These are phyloP conservation scores for Podospora pseudoanserina DNA, from an alignment of 495 filamentous ascomycete species.

Conservation along the genomic window DNA sequence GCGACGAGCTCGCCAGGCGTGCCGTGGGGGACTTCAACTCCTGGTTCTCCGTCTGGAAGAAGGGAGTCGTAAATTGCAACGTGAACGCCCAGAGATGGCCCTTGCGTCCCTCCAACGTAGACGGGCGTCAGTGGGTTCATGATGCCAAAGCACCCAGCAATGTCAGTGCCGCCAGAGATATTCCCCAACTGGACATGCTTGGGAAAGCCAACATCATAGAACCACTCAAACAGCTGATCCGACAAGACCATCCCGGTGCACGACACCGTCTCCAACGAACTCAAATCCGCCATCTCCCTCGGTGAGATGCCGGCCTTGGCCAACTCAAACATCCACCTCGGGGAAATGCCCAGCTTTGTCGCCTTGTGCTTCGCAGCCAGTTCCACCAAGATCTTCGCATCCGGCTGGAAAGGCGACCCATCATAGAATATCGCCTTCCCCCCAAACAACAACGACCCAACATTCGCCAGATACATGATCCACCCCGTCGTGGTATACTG, in stretches of 20 bases:
- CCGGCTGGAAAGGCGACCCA: slow-evolving; percentile 70
- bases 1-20: slow-evolving; percentile 71
- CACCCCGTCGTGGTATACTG: slow-evolving; percentile 70
- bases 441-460: slow-evolving; percentile 54
- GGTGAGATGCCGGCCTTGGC: slow-evolving; percentile 57
- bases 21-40: slow-evolving; percentile 54
- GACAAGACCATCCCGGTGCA: slow-evolving; percentile 77
- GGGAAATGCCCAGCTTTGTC: slow-evolving; percentile 63
- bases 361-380: slow-evolving; percentile 58
- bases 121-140: slow-evolving; percentile 68
- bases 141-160: slow-evolving; percentile 65
- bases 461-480: slow-evolving; percentile 74
- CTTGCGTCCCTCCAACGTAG: slow-evolving; percentile 67
- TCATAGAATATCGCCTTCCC: slow-evolving; percentile 65
- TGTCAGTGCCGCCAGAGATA: slow-evolving; percentile 75
- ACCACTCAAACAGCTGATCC: slow-evolving; percentile 72
- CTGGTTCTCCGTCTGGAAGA: slow-evolving; percentile 46
- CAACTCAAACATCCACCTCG: slow-evolving; percentile 69
- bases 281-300: slow-evolving; percentile 58
- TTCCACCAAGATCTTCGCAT: slow-evolving; percentile 54
- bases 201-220: slow-evolving; percentile 76
- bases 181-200: slow-evolving; percentile 60
- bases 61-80: slow-evolving; percentile 67
- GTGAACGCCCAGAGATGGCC: slow-evolving; percentile 58
- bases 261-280: slow-evolving; percentile 54